Conservation (phyloP, 2,329 filamentous ascomycete genomes). For the Herpotrichia juniperi region DNA sequence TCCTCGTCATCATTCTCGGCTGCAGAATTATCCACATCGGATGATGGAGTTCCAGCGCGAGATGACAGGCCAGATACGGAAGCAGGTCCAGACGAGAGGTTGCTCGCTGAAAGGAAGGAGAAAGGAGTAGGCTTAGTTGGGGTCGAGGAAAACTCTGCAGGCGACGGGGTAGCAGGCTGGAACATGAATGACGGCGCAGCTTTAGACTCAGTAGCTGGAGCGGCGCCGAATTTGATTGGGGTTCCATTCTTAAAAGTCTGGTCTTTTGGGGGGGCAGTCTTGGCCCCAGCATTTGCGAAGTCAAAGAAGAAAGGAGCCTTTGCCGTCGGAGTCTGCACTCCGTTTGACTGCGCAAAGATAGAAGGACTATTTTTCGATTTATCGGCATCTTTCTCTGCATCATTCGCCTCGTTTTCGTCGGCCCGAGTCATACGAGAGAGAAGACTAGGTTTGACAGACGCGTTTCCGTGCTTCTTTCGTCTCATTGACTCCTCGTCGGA, state of each 20-base stretch:
- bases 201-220: conserved; percentile 16
- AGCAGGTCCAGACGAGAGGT: conserved; percentile 23
- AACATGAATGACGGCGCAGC: conserved; percentile 30
- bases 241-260: conserved; percentile 44
- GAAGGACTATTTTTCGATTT: conserved; percentile 10
- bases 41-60: conserved; percentile 43
- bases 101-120: conserved; percentile 27
- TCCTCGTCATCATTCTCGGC: conserved; percentile 36
- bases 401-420: conserved; percentile 20
- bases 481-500: conserved; percentile 25
- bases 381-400: conserved; percentile 30
- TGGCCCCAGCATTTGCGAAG: conserved; percentile 29
- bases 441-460: conserved; percentile 25
- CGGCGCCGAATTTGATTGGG: conserved; percentile 41
- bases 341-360: conserved; percentile 28
- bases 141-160: not conserved
- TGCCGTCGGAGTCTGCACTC: conserved; percentile 31
- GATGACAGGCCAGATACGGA: conserved; percentile 42
- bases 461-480: conserved; percentile 23
- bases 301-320: conserved; percentile 36
- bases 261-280: conserved; percentile 38
- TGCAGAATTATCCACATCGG: conserved; percentile 38
- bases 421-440: conserved; percentile 35
- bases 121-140: not conserved
- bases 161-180: conserved; percentile 28